phyloP scores from a whole-genome alignment of 2,329 filamentous ascomycete species.

The Arthroderma sp. region DNA sequence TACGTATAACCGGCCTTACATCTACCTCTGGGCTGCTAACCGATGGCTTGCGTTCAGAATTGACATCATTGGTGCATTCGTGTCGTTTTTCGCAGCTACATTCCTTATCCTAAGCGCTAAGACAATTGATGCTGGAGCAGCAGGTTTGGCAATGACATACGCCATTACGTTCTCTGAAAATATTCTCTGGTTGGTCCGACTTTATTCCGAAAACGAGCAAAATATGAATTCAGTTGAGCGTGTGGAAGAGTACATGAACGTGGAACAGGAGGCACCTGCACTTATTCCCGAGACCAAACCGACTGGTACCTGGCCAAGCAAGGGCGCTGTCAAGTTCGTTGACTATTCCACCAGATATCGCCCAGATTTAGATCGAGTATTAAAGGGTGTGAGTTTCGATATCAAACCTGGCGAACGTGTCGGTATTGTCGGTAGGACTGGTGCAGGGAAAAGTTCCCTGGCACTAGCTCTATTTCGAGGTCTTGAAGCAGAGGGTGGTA shows the following conservation, averaged over 20 bases:
- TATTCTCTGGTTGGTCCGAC: slow-evolving; percentile 85
- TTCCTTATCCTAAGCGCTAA: slow-evolving; percentile 81
- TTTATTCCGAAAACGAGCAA: slow-evolving; percentile 92
- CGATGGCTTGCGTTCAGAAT: slow-evolving; percentile 91
- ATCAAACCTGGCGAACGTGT: slow-evolving; percentile 83
- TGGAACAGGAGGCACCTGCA: slow-evolving; percentile 79
- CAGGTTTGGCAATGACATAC: slow-evolving; percentile 87
- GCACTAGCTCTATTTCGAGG: slow-evolving; percentile 88
- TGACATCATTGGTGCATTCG: slow-evolving; percentile 77
- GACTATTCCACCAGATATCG: slow-evolving; percentile 84
- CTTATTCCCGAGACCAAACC: slow-evolving; percentile 70
- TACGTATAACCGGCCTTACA: slow-evolving; percentile 81
- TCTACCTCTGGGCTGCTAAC: slow-evolving; percentile 93
- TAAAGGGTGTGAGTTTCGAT: slow-evolving; percentile 73
- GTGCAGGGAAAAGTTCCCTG: slow-evolving; percentile 91
- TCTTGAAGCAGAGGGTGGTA: slow-evolving; percentile 78
- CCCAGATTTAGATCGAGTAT: slow-evolving; percentile 71
- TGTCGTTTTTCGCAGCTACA: slow-evolving; percentile 83
- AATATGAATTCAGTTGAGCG: slow-evolving; percentile 99
- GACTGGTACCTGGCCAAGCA: slow-evolving; percentile 66
- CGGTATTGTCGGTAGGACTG: slow-evolving; percentile 88
- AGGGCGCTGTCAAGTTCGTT: slow-evolving; percentile 77
- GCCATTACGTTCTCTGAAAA: slow-evolving; percentile 96
- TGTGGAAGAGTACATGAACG: slow-evolving; percentile 91
- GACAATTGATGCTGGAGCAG: slow-evolving; percentile 75